Evolutionary conservation across 768 basidiomycete species (phyloP).

Genomic region (Tylopilus subfusipes): DNA sequence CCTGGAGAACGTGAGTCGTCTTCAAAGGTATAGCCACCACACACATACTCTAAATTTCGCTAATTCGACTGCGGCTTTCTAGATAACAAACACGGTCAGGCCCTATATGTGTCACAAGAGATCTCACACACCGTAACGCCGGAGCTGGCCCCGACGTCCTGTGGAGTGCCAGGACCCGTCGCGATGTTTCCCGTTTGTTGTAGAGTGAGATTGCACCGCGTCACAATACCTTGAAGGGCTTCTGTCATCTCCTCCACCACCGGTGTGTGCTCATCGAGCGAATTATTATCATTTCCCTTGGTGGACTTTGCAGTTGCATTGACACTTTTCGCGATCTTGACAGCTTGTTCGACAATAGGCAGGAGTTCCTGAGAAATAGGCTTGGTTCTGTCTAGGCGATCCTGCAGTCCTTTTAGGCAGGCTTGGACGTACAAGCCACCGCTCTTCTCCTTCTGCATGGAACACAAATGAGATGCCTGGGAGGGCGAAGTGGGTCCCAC

Average conservation of each 20-base stretch:
- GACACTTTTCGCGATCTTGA: background rate
- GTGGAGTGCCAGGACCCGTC: constrained; percentile 13
- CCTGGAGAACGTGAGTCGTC: background rate
- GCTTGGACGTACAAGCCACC: constrained; percentile 14
- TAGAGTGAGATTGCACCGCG: background rate
- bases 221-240: background rate
- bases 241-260: constrained; percentile 11
- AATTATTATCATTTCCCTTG: background rate
- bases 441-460: constrained; percentile 5
- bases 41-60: constrained; percentile 10
- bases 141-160: background rate
- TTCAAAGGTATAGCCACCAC: background rate
- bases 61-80: constrained; percentile 10
- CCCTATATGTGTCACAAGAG: background rate
- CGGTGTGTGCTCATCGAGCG: constrained; percentile 1
- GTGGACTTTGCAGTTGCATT: constrained; percentile 5
- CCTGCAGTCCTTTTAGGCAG: constrained; percentile 7
- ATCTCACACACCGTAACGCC: background rate
- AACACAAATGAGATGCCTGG: background rate
- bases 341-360: constrained; percentile 8
- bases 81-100: background rate
- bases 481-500: too few species aligned
- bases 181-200: background rate
- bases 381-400: constrained; percentile 11
- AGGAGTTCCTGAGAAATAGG: constrained; percentile 12